Conservation (phyloP, 2,329 filamentous ascomycete species). For the Penicillium sumatraense region DNA sequence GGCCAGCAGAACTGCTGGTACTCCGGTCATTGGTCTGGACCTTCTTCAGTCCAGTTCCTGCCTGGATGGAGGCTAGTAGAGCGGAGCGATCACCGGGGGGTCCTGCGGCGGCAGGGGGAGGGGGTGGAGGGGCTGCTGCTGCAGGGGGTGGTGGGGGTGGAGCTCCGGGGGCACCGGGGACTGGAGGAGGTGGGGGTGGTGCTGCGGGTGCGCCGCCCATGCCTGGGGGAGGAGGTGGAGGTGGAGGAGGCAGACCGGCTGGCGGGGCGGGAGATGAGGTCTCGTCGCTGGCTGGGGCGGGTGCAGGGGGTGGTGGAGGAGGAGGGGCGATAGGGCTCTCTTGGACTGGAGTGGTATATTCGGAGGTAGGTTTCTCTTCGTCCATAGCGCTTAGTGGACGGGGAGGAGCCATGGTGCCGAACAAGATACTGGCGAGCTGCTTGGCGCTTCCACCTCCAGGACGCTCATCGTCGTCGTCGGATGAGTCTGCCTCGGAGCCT, state of each 20-base stretch:
- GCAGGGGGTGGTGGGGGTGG: constrained; percentile 37
- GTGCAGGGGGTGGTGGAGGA: constrained; percentile 57
- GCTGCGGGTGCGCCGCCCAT: constrained; percentile 41
- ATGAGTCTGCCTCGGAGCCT: constrained; percentile 76
- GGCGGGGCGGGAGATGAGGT: constrained; percentile 35
- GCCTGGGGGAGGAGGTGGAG: constrained; percentile 41
- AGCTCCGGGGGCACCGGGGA: constrained; percentile 30
- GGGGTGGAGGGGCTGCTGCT: constrained; percentile 46
- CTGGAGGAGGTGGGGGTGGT: constrained; percentile 50
- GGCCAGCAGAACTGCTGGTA: constrained; percentile 71
- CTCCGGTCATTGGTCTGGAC: constrained; percentile 89
- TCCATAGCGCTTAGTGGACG: constrained; percentile 83
- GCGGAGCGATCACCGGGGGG: constrained; percentile 62
- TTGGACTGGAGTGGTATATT: constrained; percentile 51
- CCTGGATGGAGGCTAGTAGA: constrained; percentile 81
- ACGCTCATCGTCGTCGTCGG: constrained; percentile 73
- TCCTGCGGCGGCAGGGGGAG: constrained; percentile 57
- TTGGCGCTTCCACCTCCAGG: constrained; percentile 84
- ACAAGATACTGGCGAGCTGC: constrained; percentile 90
- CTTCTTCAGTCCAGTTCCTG: constrained; percentile 80
- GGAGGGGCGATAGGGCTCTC: constrained; percentile 42
- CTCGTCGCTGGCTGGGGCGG: constrained; percentile 25
- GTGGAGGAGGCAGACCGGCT: constrained; percentile 35
- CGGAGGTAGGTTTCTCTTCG: constrained; percentile 61
- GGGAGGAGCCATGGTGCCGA: constrained; percentile 95